Base-by-base conservation (phyloP, 495 filamentous ascomycete species). In the Neurospora sp. region DNA sequence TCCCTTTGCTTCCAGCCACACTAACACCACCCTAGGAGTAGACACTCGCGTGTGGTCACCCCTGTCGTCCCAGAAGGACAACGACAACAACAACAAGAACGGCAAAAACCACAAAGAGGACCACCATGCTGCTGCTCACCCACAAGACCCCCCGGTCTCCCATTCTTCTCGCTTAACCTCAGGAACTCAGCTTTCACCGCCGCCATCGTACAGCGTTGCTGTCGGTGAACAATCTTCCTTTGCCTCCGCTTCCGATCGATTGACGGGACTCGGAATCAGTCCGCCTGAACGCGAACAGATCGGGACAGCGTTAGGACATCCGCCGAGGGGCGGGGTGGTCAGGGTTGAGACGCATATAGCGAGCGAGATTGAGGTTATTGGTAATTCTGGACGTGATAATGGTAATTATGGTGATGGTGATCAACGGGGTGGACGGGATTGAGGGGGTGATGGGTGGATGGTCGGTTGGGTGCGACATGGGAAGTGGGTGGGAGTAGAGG, bases 321-420 rank as follows among this genome's bases (percentile, higher is more conserved):
- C 37, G 3, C 37, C 46, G 14, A 39, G 70, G 2, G 18, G 27
- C 27, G 61, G 65, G 20, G 72, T 71, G 61, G 74, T 76, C 4
- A 20, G 42, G 1, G 72, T 76, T 11, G 68, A 74, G 72, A 76
- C 74, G 44, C 44, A 53, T 12, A 76, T 76, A 18, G 70, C 70
- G 44, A 65, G 42, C 9, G 22, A 31, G 27, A 18, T 31, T 65
- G 53, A 65, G 27, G 53, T 65, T 9, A 72, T 39, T n/a, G n/a
- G 37, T 27, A 31, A 61, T 46, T 42, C 5, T 44, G 65, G 37
- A 31, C 31, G n/a, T 48, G 68, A 39, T 20, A 44, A 70, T 38
- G 59, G 35, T 4, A 31, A 39, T 4, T 5, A 48, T 8, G 12
- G 69, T 39, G 20, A 31, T n/a, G 9, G 12, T 11, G 37, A 16